These are phyloP conservation scores for Plicaturopsis crispa DNA, from an alignment of 768 basidiomycete species.

Conservation along the genomic window DNA sequence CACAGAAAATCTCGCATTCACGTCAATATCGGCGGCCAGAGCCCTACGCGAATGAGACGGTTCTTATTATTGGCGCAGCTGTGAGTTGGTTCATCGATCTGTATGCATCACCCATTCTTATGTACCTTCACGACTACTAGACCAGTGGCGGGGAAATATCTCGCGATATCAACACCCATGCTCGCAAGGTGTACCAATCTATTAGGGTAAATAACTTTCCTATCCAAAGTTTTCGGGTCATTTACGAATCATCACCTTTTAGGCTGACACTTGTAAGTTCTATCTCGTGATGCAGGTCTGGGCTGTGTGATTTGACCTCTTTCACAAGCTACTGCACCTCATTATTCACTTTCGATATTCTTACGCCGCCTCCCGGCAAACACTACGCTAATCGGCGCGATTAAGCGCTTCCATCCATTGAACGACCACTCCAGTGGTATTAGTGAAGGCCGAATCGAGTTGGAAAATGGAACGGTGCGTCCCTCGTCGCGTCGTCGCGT, in stretches of 20 bases:
- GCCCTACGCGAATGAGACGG: slow-evolving; percentile 24
- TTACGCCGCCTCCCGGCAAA: slow-evolving; percentile 19
- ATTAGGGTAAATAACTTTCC: slow-evolving; percentile 15
- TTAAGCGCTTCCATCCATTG: slow-evolving; percentile 26
- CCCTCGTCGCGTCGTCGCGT: not conserved
- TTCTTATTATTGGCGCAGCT: slow-evolving; percentile 34
- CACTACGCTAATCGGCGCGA: slow-evolving; percentile 30
- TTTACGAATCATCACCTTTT: not conserved
- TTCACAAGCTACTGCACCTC: not conserved
- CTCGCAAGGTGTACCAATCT: slow-evolving; percentile 24
- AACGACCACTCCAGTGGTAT: slow-evolving; percentile 6
- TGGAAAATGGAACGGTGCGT: slow-evolving; percentile 30
- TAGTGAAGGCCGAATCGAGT: slow-evolving; percentile 21
- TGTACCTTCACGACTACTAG: no score
- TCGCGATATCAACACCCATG: slow-evolving; percentile 23
- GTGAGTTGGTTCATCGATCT: slow-evolving; percentile 17
- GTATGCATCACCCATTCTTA: no score
- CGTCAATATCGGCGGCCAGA: slow-evolving; percentile 35
- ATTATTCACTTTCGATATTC: slow-evolving; percentile 5
- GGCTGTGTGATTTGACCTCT: not conserved
- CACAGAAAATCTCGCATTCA: slow-evolving; percentile 27
- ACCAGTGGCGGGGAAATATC: slow-evolving; percentile 29
- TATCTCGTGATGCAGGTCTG: not conserved
- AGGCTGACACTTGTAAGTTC: slow-evolving; percentile 1
- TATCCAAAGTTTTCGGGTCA: slow-evolving; percentile 6